Evolutionary conservation across 2,329 filamentous ascomycete genomes (phyloP), one percentile per base, ranked within the genome.

Genomic region (Ceratocystiopsis brevicomis): DNA sequence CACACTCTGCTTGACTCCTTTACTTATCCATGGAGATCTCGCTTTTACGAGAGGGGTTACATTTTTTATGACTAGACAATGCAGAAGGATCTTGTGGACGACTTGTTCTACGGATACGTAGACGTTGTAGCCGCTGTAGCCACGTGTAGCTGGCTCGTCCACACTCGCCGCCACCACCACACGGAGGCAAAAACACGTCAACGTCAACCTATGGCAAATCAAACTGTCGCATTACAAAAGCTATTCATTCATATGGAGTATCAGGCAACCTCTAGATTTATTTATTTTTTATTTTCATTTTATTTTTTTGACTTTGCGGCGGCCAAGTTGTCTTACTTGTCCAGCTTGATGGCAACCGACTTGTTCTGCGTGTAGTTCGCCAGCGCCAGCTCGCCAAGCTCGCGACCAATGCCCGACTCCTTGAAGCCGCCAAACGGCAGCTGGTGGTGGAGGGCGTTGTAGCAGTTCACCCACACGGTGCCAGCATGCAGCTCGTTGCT

Each of bases 381-480:
- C 45, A 82, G 58, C 2, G 75, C 78, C 38, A 71, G 72, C 64
- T 80, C 76, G 48, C 78, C 78, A 4, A 81, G 64, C 59, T 92
- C 84, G 45, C 81, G 75, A 38, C 83, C 83, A 45, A 86, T 81
- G 48, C 84, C 83, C 21, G 67, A 74, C 62, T 85, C 72, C 63
- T 87, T 88, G 67, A 72, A 84, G 0, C 85, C 50, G 49, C 73
- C 71, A 50, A 80, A 80, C 4, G 62, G 62, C 0, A 80, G 53
- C 52, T 76, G 67, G 61, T 76, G 73, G 58, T 81, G 73, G 1
- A 90, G 63, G 48, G 76, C 65, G 62, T 90, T 92, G 64, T 88
- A 68, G 50, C 60, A 67, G 56, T 66, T 69, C 48, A 72, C 67
- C 69, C 71, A 74, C 48, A 73, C 67, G 36, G 69, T 73, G 49